Base-by-base conservation (phyloP, 1,284 basidiomycete species). In the Ustilago tritici region DNA sequence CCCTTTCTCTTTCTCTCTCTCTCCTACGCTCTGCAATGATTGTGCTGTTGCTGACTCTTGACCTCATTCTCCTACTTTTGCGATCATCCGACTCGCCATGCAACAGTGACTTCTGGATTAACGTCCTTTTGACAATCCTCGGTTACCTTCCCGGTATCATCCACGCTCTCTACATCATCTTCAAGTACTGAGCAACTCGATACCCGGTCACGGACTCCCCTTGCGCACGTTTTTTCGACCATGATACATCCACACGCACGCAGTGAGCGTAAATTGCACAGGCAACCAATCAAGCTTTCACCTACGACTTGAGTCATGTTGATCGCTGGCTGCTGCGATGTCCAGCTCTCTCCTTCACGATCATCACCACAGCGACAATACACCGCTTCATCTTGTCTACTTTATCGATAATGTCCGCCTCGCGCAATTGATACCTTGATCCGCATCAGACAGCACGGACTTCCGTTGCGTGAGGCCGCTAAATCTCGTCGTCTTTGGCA, bases 151-250 rank as follows among this genome's bases (percentile, higher is more conserved):
- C 81, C 28, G 81, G 81, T 66, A 82, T 82, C 78, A 77, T 82
- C 66, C 79, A 81, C 78, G 81, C 81, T 41, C 71, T 82, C 49
- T 82, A 82, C 79, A 74, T 82, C 65, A 82, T 82, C 67, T 76
- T 82, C 79, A 80, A 78, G 63, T 81, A 79, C 55, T 81, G 65
- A 73, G 69, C 60, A 62, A 15, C 6, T 38, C 14, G n/a, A n/a
- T 23, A 49, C 31, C 36, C 56, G 23, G 32, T 40, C 31, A 3
- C 34, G 9, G 14, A 28, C 23, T 46, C 19, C 43, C n/a, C 31
- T 12, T 19, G n/a, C 32, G 19, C 17, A 55, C 53, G 34, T 35
- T 35, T 7, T 10, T 14, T 35, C 28, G 4, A 14, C 6, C 38
- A 41, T n/a, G 19, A 41, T 15, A 41, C 19, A 23, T 19, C 11